A percentile compares a stretch with the other conserved stretches of the same genome.
Conservation (phyloP, 2,329 filamentous ascomycete genomes). For the Aspergillus tamarii region DNA sequence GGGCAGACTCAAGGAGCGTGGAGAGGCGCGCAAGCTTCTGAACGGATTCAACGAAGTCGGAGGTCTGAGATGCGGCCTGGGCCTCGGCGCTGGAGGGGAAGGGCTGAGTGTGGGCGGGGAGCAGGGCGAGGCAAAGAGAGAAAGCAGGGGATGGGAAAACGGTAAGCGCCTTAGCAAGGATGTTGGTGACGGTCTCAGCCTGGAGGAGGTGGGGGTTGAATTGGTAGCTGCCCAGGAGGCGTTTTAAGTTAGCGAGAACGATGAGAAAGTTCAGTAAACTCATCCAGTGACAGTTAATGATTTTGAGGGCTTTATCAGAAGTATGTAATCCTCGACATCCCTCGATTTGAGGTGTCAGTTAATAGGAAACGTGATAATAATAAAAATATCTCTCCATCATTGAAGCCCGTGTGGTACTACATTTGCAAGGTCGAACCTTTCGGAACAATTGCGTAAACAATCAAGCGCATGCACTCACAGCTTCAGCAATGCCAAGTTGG, state of each 20-base stretch:
- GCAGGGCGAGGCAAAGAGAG: slow-evolving; percentile 88
- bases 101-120: slow-evolving; percentile 78
- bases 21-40: slow-evolving; percentile 83
- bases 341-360: slow-evolving; percentile 69
- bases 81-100: slow-evolving; percentile 55
- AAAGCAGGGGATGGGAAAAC: slow-evolving; percentile 97
- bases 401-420: slow-evolving; percentile 16
- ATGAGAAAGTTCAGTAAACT: slow-evolving; percentile 4
- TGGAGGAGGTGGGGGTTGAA: slow-evolving; percentile 98
- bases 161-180: slow-evolving; percentile 96
- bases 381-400: slow-evolving; percentile 71
- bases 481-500: slow-evolving; percentile 93
- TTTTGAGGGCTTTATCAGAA: slow-evolving; percentile 62
- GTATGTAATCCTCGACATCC: slow-evolving; percentile 69
- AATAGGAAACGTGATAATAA: slow-evolving; percentile 93
- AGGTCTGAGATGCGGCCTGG: slow-evolving; percentile 41
- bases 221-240: slow-evolving; percentile 74
- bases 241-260: neutral
- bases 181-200: slow-evolving; percentile 97
- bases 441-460: slow-evolving; percentile 9
- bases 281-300: neutral
- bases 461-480: slow-evolving; percentile 64
- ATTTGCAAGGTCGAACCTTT: slow-evolving; percentile 7
- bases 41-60: slow-evolving; percentile 78
- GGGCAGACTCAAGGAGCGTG: slow-evolving; percentile 83